A percentile compares a stretch with the other conserved stretches of the same genome.
phyloP scores from a whole-genome alignment of 2,329 filamentous ascomycete species.

The Knufia fluminis region DNA sequence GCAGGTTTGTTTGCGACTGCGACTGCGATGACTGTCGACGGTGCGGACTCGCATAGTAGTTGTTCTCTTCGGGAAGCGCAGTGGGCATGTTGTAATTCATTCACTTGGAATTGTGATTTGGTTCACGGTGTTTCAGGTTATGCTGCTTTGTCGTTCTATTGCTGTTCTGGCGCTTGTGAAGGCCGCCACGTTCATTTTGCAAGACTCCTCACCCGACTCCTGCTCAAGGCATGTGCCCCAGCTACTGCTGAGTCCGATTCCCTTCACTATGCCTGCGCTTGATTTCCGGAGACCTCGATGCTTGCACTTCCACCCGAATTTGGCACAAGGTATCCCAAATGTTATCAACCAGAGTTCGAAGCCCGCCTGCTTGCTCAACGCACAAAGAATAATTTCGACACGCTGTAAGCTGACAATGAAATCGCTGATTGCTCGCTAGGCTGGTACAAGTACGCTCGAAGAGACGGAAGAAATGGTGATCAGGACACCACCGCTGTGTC shows the following conservation, averaged over 20 bases:
- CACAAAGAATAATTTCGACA: neutral
- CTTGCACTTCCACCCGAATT: neutral
- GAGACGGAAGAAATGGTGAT: too few species aligned
- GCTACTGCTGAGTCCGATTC: neutral
- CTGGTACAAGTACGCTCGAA: too few species aligned
- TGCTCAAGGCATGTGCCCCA: neutral
- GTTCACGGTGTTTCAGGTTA: neutral
- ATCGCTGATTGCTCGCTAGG: neutral
- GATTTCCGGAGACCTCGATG: too few species aligned
- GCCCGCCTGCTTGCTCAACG: neutral
- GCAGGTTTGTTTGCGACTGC: conserved; percentile 18
- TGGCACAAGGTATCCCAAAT: too few species aligned
- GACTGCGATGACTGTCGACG: conserved; percentile 20
- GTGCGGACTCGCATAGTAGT: conserved; percentile 18
- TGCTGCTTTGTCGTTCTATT: neutral
- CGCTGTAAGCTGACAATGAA: neutral
- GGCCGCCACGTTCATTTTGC: conserved; percentile 1
- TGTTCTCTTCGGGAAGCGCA: conserved; percentile 15
- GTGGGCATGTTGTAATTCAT: conserved; percentile 19
- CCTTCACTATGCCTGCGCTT: neutral
- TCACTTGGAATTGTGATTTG: neutral
- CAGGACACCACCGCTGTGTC: too few species aligned
- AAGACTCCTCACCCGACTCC: neutral
- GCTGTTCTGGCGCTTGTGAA: conserved; percentile 1
- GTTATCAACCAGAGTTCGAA: neutral